phyloP scores from a whole-genome alignment of 2,329 filamentous ascomycete genomes.

The Huntiella savannae region DNA sequence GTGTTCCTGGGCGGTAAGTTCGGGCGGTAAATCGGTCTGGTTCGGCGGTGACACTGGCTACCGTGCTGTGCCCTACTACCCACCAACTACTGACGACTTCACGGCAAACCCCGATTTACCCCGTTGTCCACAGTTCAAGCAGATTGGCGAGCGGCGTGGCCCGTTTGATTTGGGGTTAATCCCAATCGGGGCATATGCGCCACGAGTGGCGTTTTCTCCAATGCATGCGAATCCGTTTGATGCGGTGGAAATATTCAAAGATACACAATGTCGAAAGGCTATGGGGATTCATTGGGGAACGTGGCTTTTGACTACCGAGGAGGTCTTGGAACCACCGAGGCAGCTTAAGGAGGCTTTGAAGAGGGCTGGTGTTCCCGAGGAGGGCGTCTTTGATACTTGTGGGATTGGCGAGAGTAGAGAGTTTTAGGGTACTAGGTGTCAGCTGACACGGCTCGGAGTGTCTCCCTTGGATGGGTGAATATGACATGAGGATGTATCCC shows the following conservation, averaged over 20 bases:
- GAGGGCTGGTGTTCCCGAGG: slow-evolving; percentile 46
- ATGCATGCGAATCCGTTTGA: slow-evolving; percentile 81
- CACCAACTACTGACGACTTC: slow-evolving; percentile 49
- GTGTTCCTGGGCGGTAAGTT: slow-evolving; percentile 68
- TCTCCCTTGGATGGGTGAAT: too few relatives aligned
- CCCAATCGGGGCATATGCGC: slow-evolving; percentile 78
- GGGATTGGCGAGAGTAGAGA: slow-evolving; percentile 69
- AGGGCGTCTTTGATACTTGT: slow-evolving; percentile 62
- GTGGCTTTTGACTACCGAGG: slow-evolving; percentile 72
- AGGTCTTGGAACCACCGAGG: slow-evolving; percentile 63
- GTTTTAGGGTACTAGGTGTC: slow-evolving; percentile 27
- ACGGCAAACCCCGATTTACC: slow-evolving; percentile 47
- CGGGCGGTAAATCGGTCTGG: slow-evolving; percentile 59
- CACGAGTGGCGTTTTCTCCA: slow-evolving; percentile 50
- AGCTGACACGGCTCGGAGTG: background rate
- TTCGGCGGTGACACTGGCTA: slow-evolving; percentile 90
- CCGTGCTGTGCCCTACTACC: slow-evolving; percentile 49
- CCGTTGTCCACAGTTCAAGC: slow-evolving; percentile 62
- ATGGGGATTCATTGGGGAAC: slow-evolving; percentile 88
- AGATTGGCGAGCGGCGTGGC: slow-evolving; percentile 62
- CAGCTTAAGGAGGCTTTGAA: slow-evolving; percentile 53
- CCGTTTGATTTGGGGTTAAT: slow-evolving; percentile 85
- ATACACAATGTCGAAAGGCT: slow-evolving; percentile 59
- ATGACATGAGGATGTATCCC: too few relatives aligned
- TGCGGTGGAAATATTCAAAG: slow-evolving; percentile 71